A percentile compares a stretch with the other conserved stretches of the same genome.
Evolutionary conservation across 768 basidiomycete genomes (phyloP).

Genomic region (Saitozyma podzolica): DNA sequence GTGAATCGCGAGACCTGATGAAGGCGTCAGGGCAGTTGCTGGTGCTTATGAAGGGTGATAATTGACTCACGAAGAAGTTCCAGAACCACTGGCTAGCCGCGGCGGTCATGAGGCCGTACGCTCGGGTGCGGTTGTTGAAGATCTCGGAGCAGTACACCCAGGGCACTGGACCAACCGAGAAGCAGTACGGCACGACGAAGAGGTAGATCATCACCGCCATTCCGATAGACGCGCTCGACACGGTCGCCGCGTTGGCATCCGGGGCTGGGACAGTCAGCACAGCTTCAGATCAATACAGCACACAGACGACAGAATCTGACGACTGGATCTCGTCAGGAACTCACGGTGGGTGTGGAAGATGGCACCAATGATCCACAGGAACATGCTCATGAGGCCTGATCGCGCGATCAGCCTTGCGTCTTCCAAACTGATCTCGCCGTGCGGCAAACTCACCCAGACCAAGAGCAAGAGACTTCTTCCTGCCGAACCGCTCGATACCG

Average conservation of each 20-base stretch:
- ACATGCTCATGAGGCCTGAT: constrained; percentile 68
- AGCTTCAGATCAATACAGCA: too few relatives aligned
- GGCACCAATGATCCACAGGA: constrained; percentile 79
- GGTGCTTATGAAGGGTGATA: too few relatives aligned
- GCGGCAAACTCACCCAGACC: constrained; percentile 53
- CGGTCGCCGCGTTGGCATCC: constrained; percentile 52
- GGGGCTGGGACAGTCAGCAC: constrained; percentile 4
- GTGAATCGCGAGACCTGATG: constrained; percentile 20
- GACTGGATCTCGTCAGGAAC: background rate
- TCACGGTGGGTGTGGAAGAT: constrained; percentile 69
- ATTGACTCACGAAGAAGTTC: constrained; percentile 2
- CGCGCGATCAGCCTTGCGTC: too few relatives aligned
- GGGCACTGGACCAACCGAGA: constrained; percentile 71
- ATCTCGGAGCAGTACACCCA: constrained; percentile 73
- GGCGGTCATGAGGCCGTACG: constrained; percentile 72
- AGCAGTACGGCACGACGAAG: constrained; percentile 79
- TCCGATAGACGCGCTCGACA: constrained; percentile 60
- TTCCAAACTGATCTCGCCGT: too few relatives aligned
- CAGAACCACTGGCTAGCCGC: constrained; percentile 55
- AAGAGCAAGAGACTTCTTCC: constrained; percentile 59
- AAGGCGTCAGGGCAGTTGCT: too few relatives aligned
- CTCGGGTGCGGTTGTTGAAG: constrained; percentile 78
- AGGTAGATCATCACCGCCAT: constrained; percentile 78
- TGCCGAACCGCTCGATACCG: constrained; percentile 45
- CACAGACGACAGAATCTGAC: too few relatives aligned